Conservation (phyloP, 768 basidiomycete species). For the Podaxis sp. region DNA sequence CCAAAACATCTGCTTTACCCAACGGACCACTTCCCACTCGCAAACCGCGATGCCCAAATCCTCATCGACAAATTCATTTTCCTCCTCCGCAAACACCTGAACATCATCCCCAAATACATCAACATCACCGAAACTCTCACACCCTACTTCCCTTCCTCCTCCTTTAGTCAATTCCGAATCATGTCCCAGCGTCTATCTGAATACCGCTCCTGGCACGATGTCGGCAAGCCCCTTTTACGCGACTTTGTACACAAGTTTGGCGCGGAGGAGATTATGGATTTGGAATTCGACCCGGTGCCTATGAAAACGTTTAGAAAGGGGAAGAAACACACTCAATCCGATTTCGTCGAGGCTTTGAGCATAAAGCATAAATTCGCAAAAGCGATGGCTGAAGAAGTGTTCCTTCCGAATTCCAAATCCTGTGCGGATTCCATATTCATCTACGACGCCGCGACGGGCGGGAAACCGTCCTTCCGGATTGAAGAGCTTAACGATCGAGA, state of each 20-base stretch:
- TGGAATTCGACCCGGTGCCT: conserved; percentile 27
- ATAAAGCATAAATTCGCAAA: conserved; percentile 23
- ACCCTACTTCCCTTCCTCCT: conserved; percentile 24
- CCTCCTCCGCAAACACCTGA: conserved; percentile 21
- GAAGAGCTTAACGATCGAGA: conserved; percentile 28
- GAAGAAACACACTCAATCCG: conserved; percentile 18
- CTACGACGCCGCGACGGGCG: conserved; percentile 31
- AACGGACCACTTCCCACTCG: conserved; percentile 30
- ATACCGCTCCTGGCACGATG: conserved; percentile 30
- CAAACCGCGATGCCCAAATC: conserved; percentile 25
- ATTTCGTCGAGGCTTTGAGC: conserved; percentile 23
- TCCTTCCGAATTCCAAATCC: conserved; percentile 24
- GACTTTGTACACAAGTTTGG: conserved; percentile 19
- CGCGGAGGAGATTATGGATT: conserved; percentile 14
- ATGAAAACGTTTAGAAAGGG: conserved; percentile 26
- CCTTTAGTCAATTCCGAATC: conserved; percentile 24
- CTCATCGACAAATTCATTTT: conserved; percentile 26
- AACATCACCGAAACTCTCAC: conserved; percentile 26
- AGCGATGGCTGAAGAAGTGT: conserved; percentile 20
- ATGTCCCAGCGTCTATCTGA: conserved; percentile 30
- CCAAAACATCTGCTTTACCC: conserved; percentile 29
- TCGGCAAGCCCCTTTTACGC: conserved; percentile 29
- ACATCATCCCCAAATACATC: conserved; percentile 21
- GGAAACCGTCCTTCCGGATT: conserved; percentile 29
- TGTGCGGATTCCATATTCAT: conserved; percentile 33